These are phyloP conservation scores for Coniella vitis DNA, from an alignment of 2,329 filamentous ascomycete genomes.

Conservation along the genomic window DNA sequence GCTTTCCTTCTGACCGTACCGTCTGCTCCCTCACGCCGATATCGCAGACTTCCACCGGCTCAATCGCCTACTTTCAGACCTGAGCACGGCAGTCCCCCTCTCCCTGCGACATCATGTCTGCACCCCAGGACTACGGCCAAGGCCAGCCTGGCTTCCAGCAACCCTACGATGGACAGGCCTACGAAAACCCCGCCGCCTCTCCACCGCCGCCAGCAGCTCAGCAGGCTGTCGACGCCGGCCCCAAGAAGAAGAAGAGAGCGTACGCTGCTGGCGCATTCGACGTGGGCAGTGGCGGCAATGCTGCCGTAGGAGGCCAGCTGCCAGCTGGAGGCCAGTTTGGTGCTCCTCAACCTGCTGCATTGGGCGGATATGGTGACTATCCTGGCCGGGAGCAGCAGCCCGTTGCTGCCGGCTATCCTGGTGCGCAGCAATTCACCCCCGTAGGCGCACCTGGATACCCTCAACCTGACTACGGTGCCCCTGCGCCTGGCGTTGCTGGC, in stretches of 20 bases:
- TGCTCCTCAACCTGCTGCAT: slow-evolving; percentile 33
- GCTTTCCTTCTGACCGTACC: neutral
- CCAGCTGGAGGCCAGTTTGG: slow-evolving; percentile 39
- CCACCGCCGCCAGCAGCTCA: slow-evolving; percentile 27
- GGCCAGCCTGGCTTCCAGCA: slow-evolving; percentile 33
- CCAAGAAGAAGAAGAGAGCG: slow-evolving; percentile 83
- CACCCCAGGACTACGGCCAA: slow-evolving; percentile 49
- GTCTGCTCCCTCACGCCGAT: slow-evolving; percentile 15
- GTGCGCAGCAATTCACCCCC: slow-evolving; percentile 37
- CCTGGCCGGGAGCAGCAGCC: slow-evolving; percentile 39
- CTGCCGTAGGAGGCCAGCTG: slow-evolving; percentile 43
- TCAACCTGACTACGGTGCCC: slow-evolving; percentile 35
- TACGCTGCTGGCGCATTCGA: slow-evolving; percentile 95
- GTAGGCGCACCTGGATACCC: slow-evolving; percentile 61
- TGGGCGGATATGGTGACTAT: slow-evolving; percentile 52
- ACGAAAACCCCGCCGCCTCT: slow-evolving; percentile 32
- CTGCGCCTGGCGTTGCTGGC: slow-evolving; percentile 48
- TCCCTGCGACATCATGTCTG: slow-evolving; percentile 43
- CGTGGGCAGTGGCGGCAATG: slow-evolving; percentile 82
- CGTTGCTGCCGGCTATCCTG: slow-evolving; percentile 36
- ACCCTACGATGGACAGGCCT: slow-evolving; percentile 26
- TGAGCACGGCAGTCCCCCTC: slow-evolving; percentile 16
- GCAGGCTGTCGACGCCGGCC: slow-evolving; percentile 34
- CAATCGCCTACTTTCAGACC: slow-evolving; percentile 19
- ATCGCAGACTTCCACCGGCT: slow-evolving; percentile 11